Base-by-base conservation (phyloP, 768 basidiomycete genomes). In the Amanita rimosa region DNA sequence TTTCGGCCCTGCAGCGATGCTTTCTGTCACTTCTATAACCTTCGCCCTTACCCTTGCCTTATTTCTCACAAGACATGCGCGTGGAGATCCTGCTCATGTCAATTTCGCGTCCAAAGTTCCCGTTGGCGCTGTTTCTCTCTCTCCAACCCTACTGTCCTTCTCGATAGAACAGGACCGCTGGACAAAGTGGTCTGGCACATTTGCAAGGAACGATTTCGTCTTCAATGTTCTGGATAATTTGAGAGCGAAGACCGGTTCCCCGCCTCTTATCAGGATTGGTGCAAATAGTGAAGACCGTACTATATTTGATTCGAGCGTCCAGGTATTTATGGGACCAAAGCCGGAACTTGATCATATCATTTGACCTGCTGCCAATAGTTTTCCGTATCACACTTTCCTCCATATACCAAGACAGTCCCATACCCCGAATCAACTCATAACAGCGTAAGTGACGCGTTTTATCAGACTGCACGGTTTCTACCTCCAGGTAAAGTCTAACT, bases 91-190 rank as follows among this genome's bases (percentile, higher is more conserved):
- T 10, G 52, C 63, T 24, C 53, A 66, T 36, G 67, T 79, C 29
- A 53, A 68, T 1, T 56, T 82, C 17, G 67, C 74, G 7, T 52
- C 71, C 34, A 48, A 54, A 6, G 55, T 68, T 16, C 72, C 74
- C 1, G 49, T 56, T 3, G 52, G 40, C 36, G 67, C 76, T 3
- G 58, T 64, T 6, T 49, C 51, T 1, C 61, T 82, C 1, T 61
- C 66, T 6, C 67, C 69, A 6, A 73, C 74, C 10, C 62, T 82
- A 13, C 53, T 84, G 24, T 81, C 79, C 0, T 74, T 84, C 54
- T 85, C 82, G 27, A 74, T 85, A 46, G 84, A 84, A 55, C 76
- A 81, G 60, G 83, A 85, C 54, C 67, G 77, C 26, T 85, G 81
- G 81, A 65, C 69, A 6, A 82, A 84, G 52, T 86, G 83, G 83